Conservation (phyloP, 179 eudicot genomes). For the Nepenthes alata region DNA sequence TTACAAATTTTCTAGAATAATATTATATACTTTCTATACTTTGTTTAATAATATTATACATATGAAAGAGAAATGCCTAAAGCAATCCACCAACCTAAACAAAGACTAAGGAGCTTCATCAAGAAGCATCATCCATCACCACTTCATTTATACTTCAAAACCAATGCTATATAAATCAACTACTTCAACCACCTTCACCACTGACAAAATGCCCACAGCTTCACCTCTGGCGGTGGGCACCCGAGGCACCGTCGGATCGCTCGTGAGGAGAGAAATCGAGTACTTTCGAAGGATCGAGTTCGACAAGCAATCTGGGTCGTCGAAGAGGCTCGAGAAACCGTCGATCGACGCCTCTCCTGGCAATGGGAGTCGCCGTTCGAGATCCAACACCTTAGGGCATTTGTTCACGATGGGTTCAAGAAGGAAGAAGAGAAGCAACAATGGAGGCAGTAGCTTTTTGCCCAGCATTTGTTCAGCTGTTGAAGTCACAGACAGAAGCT, state of each 20-base stretch:
- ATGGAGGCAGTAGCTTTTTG: constrained; percentile 12
- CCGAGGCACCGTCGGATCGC: constrained; percentile 16
- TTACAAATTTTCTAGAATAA: too few species aligned
- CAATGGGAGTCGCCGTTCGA: constrained; percentile 11
- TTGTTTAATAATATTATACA: too few species aligned
- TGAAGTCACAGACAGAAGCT: constrained; percentile 37
- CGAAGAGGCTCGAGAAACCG: constrained; percentile 14
- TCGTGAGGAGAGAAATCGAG: constrained; percentile 15
- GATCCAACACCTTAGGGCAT: constrained; percentile 11
- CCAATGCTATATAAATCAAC: too few species aligned
- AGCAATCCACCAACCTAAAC: not conserved
- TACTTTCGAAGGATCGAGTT: constrained; percentile 8
- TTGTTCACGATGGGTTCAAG: not conserved
- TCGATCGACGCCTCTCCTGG: constrained; percentile 8
- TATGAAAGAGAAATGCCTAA: not conserved
- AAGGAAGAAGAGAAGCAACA: constrained; percentile 1
- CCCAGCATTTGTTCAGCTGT: constrained; percentile 62
- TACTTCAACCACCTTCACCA: constrained; percentile 14
- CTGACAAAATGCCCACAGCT: constrained; percentile 33
- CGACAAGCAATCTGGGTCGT: constrained; percentile 10
- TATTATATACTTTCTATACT: too few species aligned
- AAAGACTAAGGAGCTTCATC: not conserved
- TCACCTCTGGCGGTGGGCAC: constrained; percentile 18
- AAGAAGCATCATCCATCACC: too few species aligned
- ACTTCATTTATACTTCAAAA: too few species aligned